These are phyloP conservation scores for Kodamaea sagamina DNA, from an alignment of 805 yeast genomes.

Conservation along the genomic window DNA sequence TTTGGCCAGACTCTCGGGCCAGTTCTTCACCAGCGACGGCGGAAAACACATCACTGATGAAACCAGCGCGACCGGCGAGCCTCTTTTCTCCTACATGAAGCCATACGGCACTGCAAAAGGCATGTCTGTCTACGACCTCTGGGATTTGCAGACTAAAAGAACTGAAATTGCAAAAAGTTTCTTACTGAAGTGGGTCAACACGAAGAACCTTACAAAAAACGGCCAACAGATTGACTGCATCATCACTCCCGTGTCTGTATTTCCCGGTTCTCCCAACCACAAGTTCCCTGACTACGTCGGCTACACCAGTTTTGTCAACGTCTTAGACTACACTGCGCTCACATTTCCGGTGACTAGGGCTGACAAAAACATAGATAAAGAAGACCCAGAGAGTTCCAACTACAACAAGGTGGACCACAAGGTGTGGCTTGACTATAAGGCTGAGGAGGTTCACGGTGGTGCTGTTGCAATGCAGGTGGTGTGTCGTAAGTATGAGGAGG, in stretches of 20 bases:
- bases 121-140: slow-evolving; percentile 39
- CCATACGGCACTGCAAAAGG: slow-evolving; percentile 38
- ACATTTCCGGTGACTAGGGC: slow-evolving; percentile 61
- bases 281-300: slow-evolving; percentile 39
- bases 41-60: slow-evolving; percentile 38
- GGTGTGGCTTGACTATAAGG: slow-evolving; percentile 45
- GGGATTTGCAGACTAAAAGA: slow-evolving; percentile 39
- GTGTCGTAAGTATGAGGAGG: slow-evolving; percentile 62
- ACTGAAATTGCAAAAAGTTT: slow-evolving; percentile 41
- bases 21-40: slow-evolving; percentile 50
- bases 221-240: slow-evolving; percentile 52
- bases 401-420: slow-evolving; percentile 45
- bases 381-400: slow-evolving; percentile 26
- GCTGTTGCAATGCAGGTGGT: slow-evolving; percentile 69
- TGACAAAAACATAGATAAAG: slow-evolving; percentile 42
- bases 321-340: slow-evolving; percentile 27
- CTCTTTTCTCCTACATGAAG: slow-evolving; percentile 44
- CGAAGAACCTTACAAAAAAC: slow-evolving; percentile 32
- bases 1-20: slow-evolving; percentile 29
- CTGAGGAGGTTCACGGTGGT: slow-evolving; percentile 55
- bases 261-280: slow-evolving; percentile 39
- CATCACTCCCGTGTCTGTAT: slow-evolving; percentile 50
- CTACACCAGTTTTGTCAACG: slow-evolving; percentile 49
- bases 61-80: slow-evolving; percentile 43
- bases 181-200: slow-evolving; percentile 37